Conservation (phyloP, 345 rosid species). For the Chamaenerion angustifolium region DNA sequence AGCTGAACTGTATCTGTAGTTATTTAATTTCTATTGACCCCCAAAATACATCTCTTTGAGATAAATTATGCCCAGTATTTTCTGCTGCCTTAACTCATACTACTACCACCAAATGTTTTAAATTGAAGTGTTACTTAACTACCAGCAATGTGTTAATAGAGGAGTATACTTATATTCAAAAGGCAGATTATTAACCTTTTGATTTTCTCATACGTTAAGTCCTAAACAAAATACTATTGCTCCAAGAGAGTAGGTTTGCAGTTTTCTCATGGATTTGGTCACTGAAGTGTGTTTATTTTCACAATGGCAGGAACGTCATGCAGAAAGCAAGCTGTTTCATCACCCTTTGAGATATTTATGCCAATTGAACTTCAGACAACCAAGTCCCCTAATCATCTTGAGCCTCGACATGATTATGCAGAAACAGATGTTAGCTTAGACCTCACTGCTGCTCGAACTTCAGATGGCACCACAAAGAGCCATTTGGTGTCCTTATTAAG, state of each 20-base stretch:
- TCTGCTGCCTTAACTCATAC: no score
- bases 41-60: background rate
- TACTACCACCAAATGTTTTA: no score
- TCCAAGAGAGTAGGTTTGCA: no score
- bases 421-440: conserved; percentile 18
- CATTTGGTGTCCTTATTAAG: conserved; percentile 15
- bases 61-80: background rate
- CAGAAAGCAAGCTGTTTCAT: conserved; percentile 13
- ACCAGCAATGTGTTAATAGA: no score
- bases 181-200: no score
- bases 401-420: conserved; percentile 11
- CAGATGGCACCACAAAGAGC: conserved; percentile 17
- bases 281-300: conserved; percentile 3
- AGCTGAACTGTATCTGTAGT: background rate
- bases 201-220: no score
- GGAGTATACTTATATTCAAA: no score
- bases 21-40: background rate
- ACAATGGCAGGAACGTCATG: conserved; percentile 21
- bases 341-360: conserved; percentile 15
- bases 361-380: conserved; percentile 3
- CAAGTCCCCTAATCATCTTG: conserved; percentile 9
- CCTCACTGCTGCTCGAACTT: conserved; percentile 19
- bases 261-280: background rate
- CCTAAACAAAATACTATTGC: no score
- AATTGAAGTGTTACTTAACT: no score